Evolutionary conservation across 176 grass and related monocot species (phyloP), one percentile per base, ranked within the genome.

Genomic region (Rhynchospora pubera): DNA sequence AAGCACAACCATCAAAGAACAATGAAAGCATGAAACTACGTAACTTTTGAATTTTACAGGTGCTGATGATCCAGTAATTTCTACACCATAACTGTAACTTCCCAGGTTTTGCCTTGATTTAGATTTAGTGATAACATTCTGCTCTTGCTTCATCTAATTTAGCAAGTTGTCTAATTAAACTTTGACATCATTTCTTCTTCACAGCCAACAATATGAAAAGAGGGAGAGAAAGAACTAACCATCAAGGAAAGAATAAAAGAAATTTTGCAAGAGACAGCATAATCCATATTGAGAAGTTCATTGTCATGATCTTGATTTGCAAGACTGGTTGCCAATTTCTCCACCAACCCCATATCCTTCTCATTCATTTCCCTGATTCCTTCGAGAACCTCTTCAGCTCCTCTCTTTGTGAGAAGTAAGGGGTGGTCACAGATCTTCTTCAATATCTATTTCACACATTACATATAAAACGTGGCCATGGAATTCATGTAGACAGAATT

Each of bases 401-500:
- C 90, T 90, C 34, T 94, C 82, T 93, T 90, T 61, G 95, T 98
- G 65, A 98, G 82, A 61, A 94, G 84, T 51, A 90, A 76, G 79
- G 95, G 95, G 39, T 98, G 95, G 81, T 98, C 87, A 65, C 92
- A 98, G 85, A 94, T 98, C 83, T 93, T 94, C 85, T 94, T 98
- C 81, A 94, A 66, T 88, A 94, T 92, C 95, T n/a, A n/a, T n/a
- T n/a, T n/a, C n/a, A n/a, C n/a, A n/a, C n/a, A n/a, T n/a, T n/a
- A n/a, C n/a, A n/a, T n/a, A n/a, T n/a, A n/a, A n/a, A n/a, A n/a
- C n/a, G n/a, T n/a, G n/a, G n/a, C n/a, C n/a, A n/a, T n/a, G n/a
- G n/a, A n/a, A n/a, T n/a, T n/a, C n/a, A n/a, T n/a, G n/a, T n/a
- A n/a, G n/a, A n/a, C n/a, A n/a, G n/a, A n/a, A n/a, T n/a, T n/a